phyloP scores from a whole-genome alignment of 257 asterid genomes.

The Linaria vulgaris region DNA sequence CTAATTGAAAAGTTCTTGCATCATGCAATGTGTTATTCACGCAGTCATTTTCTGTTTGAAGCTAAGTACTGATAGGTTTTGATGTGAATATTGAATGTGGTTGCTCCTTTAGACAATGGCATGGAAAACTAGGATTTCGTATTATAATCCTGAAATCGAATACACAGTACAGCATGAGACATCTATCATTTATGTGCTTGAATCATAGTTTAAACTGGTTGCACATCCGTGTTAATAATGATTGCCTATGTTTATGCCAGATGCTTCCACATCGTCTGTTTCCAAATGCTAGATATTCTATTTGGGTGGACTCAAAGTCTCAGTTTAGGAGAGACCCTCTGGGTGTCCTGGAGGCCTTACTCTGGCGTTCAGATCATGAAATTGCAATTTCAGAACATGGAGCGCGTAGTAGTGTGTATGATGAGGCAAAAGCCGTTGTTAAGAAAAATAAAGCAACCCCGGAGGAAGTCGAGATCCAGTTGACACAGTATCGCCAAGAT shows the following conservation, averaged over 20 bases:
- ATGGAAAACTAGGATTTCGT: background rate
- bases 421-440: slow-evolving; percentile 97
- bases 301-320: slow-evolving; percentile 98
- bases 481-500: slow-evolving; percentile 77
- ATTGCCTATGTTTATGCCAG: slow-evolving; percentile 41
- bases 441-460: slow-evolving; percentile 94
- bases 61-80: too few species aligned
- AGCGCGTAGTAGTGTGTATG: slow-evolving; percentile 95
- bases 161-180: background rate
- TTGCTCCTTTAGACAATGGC: background rate
- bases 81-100: background rate
- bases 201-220: slow-evolving; percentile 15
- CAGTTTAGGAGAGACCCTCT: slow-evolving; percentile 95
- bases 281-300: slow-evolving; percentile 85
- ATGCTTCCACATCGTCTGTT: slow-evolving; percentile 98
- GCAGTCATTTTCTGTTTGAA: too few species aligned
- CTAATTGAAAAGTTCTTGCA: too few species aligned
- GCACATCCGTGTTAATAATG: background rate
- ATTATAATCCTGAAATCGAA: background rate
- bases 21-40: too few species aligned
- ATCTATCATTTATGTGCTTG: slow-evolving; percentile 11
- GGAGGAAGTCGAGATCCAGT: slow-evolving; percentile 85
- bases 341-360: slow-evolving; percentile 85
- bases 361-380: slow-evolving; percentile 79
- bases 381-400: slow-evolving; percentile 99